Base-by-base conservation (phyloP, 108 stramenopile genomes). In the Skeletonema grethae region DNA sequence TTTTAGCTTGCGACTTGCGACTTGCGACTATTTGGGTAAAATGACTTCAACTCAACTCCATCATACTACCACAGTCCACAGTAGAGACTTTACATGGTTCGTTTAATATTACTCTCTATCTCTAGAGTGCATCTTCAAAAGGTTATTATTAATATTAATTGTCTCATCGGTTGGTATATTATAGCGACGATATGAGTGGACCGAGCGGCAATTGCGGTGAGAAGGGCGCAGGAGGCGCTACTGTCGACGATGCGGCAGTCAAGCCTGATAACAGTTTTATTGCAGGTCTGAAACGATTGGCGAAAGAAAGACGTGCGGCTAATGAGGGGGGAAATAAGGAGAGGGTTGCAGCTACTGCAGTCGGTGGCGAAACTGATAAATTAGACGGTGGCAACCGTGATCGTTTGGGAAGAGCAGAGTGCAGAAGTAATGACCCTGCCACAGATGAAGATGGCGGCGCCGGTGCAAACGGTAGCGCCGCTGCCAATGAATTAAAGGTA, bases 231-330 rank as follows among this genome's bases (percentile, higher is more conserved):
- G 32, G 7, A 0, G 36, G 36, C 11, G 36, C 36, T 38, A 38
- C 36, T 38, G 36, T 38, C 36, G 41, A n/a, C 41, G 41, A 3
- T 43, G 41, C 41, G 41, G 41, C 13, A 43, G 50, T 24, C 50
- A 20, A 53, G 8, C 20, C 50, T 53, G 50, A 53, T 10, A 53
- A 22, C 50, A 53, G 7, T 53, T 53, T 53, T 53, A 53, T 53
- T 53, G 50, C 50, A 7, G 50, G 50, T 22, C 22, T 53, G 22
- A 53, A 53, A 22, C 50, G 50, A 7, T 22, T 53, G 50, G 50
- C 50, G 20, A n/a, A 53, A 53, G 50, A 53, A 53, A 4, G 50
- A 53, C 50, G 50, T 53, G 50, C 20, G 9, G 50, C 50, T 7
- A 24, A 53, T 22, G 50, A 22, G 0, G 50, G n/a, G 6, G 22